Conservation (phyloP, 2,329 filamentous ascomycete genomes). For the Magnaporthales sp. region DNA sequence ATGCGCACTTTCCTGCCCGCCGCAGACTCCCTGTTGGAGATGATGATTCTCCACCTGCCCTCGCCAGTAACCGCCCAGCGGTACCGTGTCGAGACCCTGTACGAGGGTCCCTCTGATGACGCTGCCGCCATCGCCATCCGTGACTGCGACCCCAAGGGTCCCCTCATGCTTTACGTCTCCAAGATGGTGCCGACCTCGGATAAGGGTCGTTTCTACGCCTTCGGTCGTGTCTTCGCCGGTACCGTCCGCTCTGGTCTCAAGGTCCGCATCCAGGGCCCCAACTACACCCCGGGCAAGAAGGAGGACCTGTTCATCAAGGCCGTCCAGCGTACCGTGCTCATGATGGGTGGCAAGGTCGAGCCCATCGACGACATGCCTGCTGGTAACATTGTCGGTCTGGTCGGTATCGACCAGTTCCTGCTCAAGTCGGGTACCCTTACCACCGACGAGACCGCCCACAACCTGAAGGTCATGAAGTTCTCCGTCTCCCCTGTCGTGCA, state of each 20-base stretch:
- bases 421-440: constrained; percentile 99
- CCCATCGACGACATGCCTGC: constrained; percentile 96
- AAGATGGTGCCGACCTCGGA: constrained; percentile 99
- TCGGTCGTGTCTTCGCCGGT: constrained; percentile 99
- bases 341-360: constrained; percentile 99
- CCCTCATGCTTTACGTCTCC: constrained; percentile 99
- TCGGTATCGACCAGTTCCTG: constrained; percentile 99
- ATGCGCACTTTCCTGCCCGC: constrained; percentile 99
- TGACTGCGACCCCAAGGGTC: constrained; percentile 94
- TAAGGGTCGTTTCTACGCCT: constrained; percentile 99
- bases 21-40: constrained; percentile 96
- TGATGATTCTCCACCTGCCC: constrained; percentile 99
- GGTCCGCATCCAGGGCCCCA: constrained; percentile 99
- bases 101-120: constrained; percentile 94
- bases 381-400: constrained; percentile 99
- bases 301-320: constrained; percentile 99
- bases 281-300: constrained; percentile 98
- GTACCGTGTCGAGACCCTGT: constrained; percentile 97
- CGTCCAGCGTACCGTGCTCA: constrained; percentile 98
- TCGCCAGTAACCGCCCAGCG: constrained; percentile 92
- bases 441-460: constrained; percentile 95
- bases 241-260: constrained; percentile 96
- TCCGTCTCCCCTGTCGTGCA: constrained; percentile 98
- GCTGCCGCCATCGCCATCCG: constrained; percentile 92
- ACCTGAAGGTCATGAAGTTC: constrained; percentile 99